Evolutionary conservation across 2,329 filamentous ascomycete genomes (phyloP).

Genomic region (Drechmeria coniospora): DNA sequence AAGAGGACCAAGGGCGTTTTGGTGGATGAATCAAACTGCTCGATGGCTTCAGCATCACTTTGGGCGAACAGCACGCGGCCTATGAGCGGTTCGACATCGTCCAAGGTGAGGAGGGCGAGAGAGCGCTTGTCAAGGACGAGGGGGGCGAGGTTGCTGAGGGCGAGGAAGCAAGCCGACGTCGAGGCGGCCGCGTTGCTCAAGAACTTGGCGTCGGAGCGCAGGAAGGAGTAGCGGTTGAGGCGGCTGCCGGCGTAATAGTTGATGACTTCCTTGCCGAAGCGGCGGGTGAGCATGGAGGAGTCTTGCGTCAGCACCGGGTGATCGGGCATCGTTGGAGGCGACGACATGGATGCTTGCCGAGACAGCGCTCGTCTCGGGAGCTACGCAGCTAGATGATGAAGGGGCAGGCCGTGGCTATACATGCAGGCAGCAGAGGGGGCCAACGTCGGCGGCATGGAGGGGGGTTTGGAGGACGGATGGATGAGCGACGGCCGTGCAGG

Average conservation of each 20-base stretch:
- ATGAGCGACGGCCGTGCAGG: too few species aligned
- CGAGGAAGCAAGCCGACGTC: constrained; percentile 54
- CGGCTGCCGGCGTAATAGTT: constrained; percentile 76
- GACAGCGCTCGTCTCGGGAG: too few species aligned
- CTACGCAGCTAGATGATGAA: too few species aligned
- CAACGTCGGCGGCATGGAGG: too few species aligned
- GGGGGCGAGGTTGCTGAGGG: constrained; percentile 65
- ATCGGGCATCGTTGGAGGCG: constrained; percentile 23
- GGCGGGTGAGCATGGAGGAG: constrained; percentile 55
- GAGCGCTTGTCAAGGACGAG: constrained; percentile 40
- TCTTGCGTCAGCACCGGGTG: constrained; percentile 28
- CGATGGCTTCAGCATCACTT: constrained; percentile 57
- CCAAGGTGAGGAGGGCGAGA: constrained; percentile 52
- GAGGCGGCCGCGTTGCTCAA: constrained; percentile 51
- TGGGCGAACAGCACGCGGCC: constrained; percentile 55
- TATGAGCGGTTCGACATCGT: constrained; percentile 56
- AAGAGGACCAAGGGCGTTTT: constrained; percentile 64
- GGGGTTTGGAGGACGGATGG: too few species aligned
- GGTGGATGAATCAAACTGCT: constrained; percentile 55
- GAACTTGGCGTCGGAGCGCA: constrained; percentile 56
- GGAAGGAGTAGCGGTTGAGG: constrained; percentile 65
- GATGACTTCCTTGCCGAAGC: constrained; percentile 64
- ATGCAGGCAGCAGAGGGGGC: too few species aligned
- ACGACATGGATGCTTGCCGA: too few species aligned
- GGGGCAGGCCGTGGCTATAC: too few species aligned